These are phyloP conservation scores for Ramaria sp. DNA, from an alignment of 768 basidiomycete genomes.

Conservation along the genomic window DNA sequence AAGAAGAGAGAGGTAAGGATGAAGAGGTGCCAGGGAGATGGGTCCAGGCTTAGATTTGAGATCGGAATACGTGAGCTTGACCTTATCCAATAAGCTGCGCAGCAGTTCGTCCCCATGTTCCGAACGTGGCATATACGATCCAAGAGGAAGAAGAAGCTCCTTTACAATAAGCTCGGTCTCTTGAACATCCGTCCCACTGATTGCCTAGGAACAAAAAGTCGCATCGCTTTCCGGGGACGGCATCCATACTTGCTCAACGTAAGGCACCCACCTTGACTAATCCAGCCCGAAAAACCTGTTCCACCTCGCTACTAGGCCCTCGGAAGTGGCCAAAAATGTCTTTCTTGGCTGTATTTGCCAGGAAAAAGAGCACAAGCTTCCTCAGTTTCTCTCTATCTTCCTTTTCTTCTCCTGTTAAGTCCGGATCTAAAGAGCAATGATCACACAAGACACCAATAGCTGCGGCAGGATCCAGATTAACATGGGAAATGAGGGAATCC, in stretches of 20 bases:
- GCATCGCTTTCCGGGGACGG: not conserved
- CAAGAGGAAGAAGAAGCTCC: slow-evolving; percentile 41
- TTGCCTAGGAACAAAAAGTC: slow-evolving; percentile 30
- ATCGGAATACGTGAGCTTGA: slow-evolving; percentile 21
- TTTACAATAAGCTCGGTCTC: slow-evolving; percentile 30
- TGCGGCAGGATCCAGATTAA: slow-evolving; percentile 49
- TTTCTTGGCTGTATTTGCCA: slow-evolving; percentile 35
- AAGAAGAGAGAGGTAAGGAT: slow-evolving; percentile 38
- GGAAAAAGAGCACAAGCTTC: slow-evolving; percentile 48
- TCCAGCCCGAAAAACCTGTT: slow-evolving; percentile 36
- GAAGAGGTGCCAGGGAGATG: slow-evolving; percentile 26
- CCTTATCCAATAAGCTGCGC: slow-evolving; percentile 28
- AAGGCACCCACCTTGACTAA: slow-evolving; percentile 35
- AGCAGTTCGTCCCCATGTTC: slow-evolving; percentile 30
- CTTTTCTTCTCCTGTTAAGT: slow-evolving; percentile 33
- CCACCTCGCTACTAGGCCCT: slow-evolving; percentile 31
- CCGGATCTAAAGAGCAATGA: slow-evolving; percentile 24
- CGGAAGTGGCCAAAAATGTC: slow-evolving; percentile 35
- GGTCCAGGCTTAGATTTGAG: slow-evolving; percentile 2
- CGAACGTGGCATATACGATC: slow-evolving; percentile 27
- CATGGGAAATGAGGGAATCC: slow-evolving; percentile 46
- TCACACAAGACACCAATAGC: slow-evolving; percentile 62
- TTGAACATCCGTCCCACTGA: slow-evolving; percentile 31
- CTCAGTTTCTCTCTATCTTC: slow-evolving; percentile 52
- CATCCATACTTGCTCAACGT: not conserved